Conservation (phyloP, 495 filamentous ascomycete species). For the Hypoxylon cercidicola region DNA sequence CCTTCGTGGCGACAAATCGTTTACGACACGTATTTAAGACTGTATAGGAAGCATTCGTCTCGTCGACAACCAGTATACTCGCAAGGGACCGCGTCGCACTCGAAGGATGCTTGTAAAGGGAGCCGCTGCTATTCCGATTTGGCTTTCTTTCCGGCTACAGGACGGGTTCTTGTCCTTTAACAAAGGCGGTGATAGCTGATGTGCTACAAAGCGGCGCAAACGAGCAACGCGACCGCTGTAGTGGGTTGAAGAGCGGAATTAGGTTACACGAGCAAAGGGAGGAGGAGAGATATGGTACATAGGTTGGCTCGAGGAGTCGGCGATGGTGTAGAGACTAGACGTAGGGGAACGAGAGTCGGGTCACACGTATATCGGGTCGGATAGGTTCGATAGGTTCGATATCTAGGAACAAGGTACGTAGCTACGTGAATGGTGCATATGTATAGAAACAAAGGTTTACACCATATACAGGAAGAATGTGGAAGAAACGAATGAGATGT, state of each 20-base stretch:
- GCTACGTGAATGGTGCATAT: constrained; percentile 15
- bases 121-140: neutral
- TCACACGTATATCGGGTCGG: constrained; percentile 24
- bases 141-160: constrained; percentile 6
- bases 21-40: constrained; percentile 5
- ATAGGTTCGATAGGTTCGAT: constrained; percentile 3
- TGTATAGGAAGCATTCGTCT: constrained; percentile 18
- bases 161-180: constrained; percentile 15
- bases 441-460: constrained; percentile 27
- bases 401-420: constrained; percentile 7
- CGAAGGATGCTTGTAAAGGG: neutral
- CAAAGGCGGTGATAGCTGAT: constrained; percentile 26
- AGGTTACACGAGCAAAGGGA: constrained; percentile 26
- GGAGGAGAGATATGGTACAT: constrained; percentile 16
- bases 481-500: constrained; percentile 32
- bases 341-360: constrained; percentile 13
- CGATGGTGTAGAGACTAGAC: constrained; percentile 6
- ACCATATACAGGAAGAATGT: constrained; percentile 15
- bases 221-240: constrained; percentile 32
- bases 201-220: constrained; percentile 35
- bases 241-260: constrained; percentile 12
- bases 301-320: constrained; percentile 19
- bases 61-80: constrained; percentile 7
- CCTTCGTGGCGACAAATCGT: constrained; percentile 5
- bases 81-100: neutral